Conservation (phyloP, 1,284 basidiomycete species). For the Tilletia horrida region DNA sequence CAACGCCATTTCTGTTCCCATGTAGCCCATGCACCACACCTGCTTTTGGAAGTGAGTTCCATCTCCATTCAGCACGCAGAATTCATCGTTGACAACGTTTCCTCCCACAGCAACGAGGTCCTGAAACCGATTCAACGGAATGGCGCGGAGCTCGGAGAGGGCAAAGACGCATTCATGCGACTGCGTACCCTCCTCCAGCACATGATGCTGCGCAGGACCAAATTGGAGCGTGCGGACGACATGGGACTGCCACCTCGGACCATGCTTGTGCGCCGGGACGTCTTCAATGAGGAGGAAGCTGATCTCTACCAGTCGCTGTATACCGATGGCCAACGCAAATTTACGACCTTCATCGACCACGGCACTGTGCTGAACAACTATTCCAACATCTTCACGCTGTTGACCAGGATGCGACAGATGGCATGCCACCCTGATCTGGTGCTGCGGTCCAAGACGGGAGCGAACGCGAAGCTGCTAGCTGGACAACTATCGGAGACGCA, state of each 20-base stretch:
- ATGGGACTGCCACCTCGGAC: constrained; percentile 93
- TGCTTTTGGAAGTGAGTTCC: constrained; percentile 54
- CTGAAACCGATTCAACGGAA: constrained; percentile 52
- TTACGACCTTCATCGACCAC: constrained; percentile 81
- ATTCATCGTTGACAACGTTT: constrained; percentile 81
- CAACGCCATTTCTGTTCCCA: no score
- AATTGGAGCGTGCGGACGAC: constrained; percentile 94
- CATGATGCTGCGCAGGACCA: constrained; percentile 78
- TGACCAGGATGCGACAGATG: constrained; percentile 55
- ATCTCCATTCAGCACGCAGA: no score
- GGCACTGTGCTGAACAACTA: constrained; percentile 68
- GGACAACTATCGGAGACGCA: constrained; percentile 30
- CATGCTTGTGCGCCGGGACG: constrained; percentile 81
- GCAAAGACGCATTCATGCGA: constrained; percentile 46
- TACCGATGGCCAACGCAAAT: constrained; percentile 86
- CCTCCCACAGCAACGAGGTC: constrained; percentile 56
- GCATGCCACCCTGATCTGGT: constrained; percentile 77
- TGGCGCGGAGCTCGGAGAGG: constrained; percentile 46
- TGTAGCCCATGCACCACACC: constrained; percentile 80
- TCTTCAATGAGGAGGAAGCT: constrained; percentile 94
- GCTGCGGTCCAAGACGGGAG: constrained; percentile 71
- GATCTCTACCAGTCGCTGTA: constrained; percentile 91
- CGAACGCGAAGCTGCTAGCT: constrained; percentile 42
- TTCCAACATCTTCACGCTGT: constrained; percentile 58
- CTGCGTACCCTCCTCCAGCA: constrained; percentile 71